Base-by-base conservation (phyloP, 495 filamentous ascomycete species). In the Melanomma pulvis-pyrius region DNA sequence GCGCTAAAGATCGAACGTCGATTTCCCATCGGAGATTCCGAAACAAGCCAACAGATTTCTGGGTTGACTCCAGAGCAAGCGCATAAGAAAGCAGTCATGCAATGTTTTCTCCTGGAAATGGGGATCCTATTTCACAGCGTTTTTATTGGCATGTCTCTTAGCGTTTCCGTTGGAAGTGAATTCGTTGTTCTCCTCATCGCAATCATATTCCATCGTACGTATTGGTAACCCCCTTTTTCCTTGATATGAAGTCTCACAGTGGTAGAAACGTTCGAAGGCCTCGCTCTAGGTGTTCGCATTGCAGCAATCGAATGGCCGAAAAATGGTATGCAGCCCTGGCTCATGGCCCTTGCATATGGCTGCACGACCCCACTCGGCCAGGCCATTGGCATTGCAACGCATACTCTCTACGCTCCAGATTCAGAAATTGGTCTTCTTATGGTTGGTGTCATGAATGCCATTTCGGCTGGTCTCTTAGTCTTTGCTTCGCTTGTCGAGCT, bases 91-190 rank as follows among this genome's bases (percentile, higher is more conserved):
- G 34, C 36, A 4, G 82, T 92, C 63, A 79, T 93, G 21, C 91
- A 96, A 72, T 91, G 89, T 66, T 80, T 91, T 13, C 82, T 96
- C 9, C 82, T 96, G 28, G 91, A 96, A 76, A 88, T 90, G 7
- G 91, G 91, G 19, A 93, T 96, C 68, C 80, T 96, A 2, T 93
- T 93, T 71, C 91, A 96, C 77, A 90, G 87, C 68, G 83, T 96
- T 41, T 96, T 96, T 71, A 96, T 96, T 70, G 91, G 91, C 47
- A 93, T 96, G 89, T 90, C 91, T 2, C 78, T 96, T 32, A 90
- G 87, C n/a, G 91, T 93, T 9, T 87, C 91, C 6, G 89, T 87
- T 0, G 90, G 90, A 0, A 86, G 89, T 6, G 83, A 87, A 0
- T 96, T 96, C 71, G 80, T 88, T 50, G 88, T 93, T 9, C 89